Evolutionary conservation across 2,329 filamentous ascomycete genomes (phyloP), one percentile per base, ranked within the genome.

Genomic region (Xylariaceae sp.): DNA sequence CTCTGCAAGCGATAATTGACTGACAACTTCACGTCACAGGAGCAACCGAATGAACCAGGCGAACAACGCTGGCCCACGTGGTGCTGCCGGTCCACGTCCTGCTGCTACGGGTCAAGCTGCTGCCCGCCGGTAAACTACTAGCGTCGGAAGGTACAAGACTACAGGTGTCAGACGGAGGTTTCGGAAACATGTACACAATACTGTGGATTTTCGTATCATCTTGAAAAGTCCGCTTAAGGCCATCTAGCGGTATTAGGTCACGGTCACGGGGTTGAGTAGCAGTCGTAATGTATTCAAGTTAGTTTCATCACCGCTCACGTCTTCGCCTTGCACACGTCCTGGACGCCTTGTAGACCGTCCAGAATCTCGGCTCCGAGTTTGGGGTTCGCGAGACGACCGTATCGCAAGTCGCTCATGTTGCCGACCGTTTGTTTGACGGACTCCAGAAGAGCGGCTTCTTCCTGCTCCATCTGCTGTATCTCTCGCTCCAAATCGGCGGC

Each of bases 371-470:
- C 80, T 21, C 79, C 79, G 29, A 93, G 74, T 56, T 85, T 79
- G 20, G 79, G 72, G 60, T 89, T 89, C 37, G 83, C 80, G 55
- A 95, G 82, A 52, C 86, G 87, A 40, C 92, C 91, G 67, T 95
- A 93, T 44, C 90, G 86, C 52, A 96, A 79, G 73, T 96, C 90
- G 72, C 91, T 96, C 70, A 96, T 76, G 46, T 83, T 85, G 29
- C 88, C 88, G 16, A 95, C 82, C 0, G 82, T 87, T 53, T 85
- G 80, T 61, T 81, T 81, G 49, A 95, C 81, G 10, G 84, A 82
- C 3, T 81, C 77, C 5, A 89, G 72, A 2, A 91, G 75, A 1
- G 71, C 70, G 0, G 79, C 78, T 50, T 89, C 85, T 63, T 93
- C 88, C 32, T 81, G 76, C 63, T 90, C 83, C 3, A 93, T 77